phyloP scores from a whole-genome alignment of 1,284 basidiomycete species.

The Volvariella volvacea region DNA sequence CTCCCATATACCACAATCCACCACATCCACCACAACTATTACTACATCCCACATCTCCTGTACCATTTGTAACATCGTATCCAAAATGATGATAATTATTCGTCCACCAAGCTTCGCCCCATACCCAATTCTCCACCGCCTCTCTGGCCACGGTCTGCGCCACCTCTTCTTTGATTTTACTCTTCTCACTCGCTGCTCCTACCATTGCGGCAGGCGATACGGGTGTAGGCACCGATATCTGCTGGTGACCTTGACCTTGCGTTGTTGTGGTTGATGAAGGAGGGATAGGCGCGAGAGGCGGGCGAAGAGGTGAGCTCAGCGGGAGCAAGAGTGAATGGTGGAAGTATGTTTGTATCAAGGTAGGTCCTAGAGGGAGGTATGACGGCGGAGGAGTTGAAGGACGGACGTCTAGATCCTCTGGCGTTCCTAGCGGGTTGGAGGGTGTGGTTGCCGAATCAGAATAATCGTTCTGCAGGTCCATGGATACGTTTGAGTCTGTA shows the following conservation, averaged over 20 bases:
- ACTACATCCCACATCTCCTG: too few species aligned
- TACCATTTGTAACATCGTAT: too few species aligned
- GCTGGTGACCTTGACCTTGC: too few species aligned
- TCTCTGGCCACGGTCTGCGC: slow-evolving; percentile 55
- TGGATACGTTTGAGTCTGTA: slow-evolving; percentile 27
- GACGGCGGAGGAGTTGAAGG: slow-evolving; percentile 61
- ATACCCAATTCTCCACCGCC: slow-evolving; percentile 60
- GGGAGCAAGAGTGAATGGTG: slow-evolving; percentile 53
- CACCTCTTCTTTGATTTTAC: slow-evolving; percentile 58
- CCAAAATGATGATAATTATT: too few species aligned
- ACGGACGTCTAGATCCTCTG: too few species aligned
- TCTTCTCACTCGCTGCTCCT: slow-evolving; percentile 53
- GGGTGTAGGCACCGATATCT: slow-evolving; percentile 62
- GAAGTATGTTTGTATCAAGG: slow-evolving; percentile 59
- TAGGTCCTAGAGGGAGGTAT: slow-evolving; percentile 63
- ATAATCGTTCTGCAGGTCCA: slow-evolving; percentile 19
- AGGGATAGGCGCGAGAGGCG: slow-evolving; percentile 43
- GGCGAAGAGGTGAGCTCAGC: slow-evolving; percentile 48
- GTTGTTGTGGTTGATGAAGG: slow-evolving; percentile 30
- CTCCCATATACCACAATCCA: too few species aligned
- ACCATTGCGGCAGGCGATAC: slow-evolving; percentile 68
- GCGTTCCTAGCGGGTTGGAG: slow-evolving; percentile 38
- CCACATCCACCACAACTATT: too few species aligned
- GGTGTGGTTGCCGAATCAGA: slow-evolving; percentile 28
- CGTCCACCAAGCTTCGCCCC: slow-evolving; percentile 57